Evolutionary conservation across 1,284 basidiomycete species (phyloP), one percentile per base, ranked within the genome.

Genomic region (Ganoderma resinaceum): DNA sequence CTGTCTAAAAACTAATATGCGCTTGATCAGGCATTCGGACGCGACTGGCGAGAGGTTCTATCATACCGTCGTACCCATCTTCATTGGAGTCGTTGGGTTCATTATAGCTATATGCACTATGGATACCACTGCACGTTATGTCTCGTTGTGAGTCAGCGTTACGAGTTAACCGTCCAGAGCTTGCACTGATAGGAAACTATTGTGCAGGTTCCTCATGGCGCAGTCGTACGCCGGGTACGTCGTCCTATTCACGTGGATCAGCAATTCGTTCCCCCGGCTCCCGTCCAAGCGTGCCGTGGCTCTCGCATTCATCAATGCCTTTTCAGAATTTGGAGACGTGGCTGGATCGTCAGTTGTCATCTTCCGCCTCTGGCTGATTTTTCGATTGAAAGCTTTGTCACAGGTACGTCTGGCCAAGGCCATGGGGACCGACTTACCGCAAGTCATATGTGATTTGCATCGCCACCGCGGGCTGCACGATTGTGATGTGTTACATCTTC

Each of bases 241-340:
- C 63, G 84, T 86, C 59, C 87, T 91, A 70, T 84, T 88, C 70
- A 86, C 92, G 0, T 95, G 93, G 93, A 84, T 89, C 38, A 90
- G 88, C 74, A 90, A 90, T 71, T 87, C 89, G 8, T 86, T 95
- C 70, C 83, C 91, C 16, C 83, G 86, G 26, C 88, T 91, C 46
- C 85, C 91, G 3, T 87, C 88, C 16, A 94, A 93, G 78, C 88
- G 92, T 31, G 91, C 92, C 2, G 91, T 93, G 2, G 90, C 89
- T 1, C 82, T 95, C 40, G 93, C 92, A 0, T 80, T 92, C 66
- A 87, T 92, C 67, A 94, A 94, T 75, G 86, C 89, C n/a, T 86
- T 91, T 71, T 89, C 89, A 26, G 87, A 91, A 70, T 80, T 91
- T 0, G 92, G 93, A 0, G 94, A 95, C 76, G 83, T 94, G 37